A percentile compares a stretch with the other conserved stretches of the same genome.
These are phyloP conservation scores for Suillus placidus DNA, from an alignment of 768 basidiomycete species.

Conservation along the genomic window DNA sequence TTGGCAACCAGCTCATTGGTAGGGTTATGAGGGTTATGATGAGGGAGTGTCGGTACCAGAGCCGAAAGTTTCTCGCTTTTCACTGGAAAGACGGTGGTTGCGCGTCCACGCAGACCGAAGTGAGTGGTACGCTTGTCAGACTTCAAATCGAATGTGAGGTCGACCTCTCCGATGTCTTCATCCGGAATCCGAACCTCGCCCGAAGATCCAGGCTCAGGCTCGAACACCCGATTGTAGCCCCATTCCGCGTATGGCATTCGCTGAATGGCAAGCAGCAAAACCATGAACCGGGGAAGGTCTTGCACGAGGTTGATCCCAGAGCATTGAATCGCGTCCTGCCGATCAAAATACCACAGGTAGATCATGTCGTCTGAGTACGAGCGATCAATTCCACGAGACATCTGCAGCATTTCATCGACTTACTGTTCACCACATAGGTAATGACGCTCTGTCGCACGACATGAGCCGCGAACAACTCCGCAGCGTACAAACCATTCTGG, in stretches of 20 bases:
- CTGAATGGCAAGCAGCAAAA: conserved; percentile 16
- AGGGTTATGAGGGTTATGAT: neutral
- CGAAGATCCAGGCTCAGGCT: neutral
- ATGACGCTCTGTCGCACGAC: neutral
- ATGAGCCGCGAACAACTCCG: conserved; percentile 8
- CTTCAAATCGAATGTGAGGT: neutral
- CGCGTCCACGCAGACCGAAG: conserved; percentile 12
- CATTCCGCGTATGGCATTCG: conserved; percentile 15
- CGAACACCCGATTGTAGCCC: conserved; percentile 8
- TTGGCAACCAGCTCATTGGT: neutral
- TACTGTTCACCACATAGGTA: neutral
- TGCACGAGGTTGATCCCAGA: conserved; percentile 18
- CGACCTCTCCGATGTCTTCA: neutral
- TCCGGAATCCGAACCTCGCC: neutral
- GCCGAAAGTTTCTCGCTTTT: neutral
- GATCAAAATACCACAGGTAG: conserved; percentile 11
- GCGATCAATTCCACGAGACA: neutral
- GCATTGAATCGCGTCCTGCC: conserved; percentile 11
- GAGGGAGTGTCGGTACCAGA: neutral
- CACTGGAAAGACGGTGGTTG: conserved; percentile 14
- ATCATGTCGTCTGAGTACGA: conserved; percentile 5
- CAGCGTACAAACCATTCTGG: conserved; percentile 5
- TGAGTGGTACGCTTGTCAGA: conserved; percentile 2
- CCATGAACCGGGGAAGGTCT: conserved; percentile 18
- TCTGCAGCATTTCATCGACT: neutral